Base-by-base conservation (phyloP, 345 rosid species). In the sweet orange (Citrus sinensis) region DNA sequence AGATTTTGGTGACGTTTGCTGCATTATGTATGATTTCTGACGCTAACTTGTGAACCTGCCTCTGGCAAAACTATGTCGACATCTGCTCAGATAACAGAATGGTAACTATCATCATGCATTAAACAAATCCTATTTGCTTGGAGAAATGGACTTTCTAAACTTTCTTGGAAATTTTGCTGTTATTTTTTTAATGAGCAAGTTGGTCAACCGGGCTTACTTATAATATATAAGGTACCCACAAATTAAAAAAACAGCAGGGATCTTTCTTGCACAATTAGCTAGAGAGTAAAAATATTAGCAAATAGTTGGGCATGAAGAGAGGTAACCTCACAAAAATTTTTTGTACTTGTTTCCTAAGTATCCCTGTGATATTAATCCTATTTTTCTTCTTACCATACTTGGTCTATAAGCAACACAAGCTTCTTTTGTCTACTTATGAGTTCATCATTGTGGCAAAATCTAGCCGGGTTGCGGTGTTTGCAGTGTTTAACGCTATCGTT, bases 371-470 rank as follows among this genome's bases (percentile, higher is more conserved):
- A 17, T 20, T 60, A 0, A 8, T 75, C 7, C 32, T 73, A 3
- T 63, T 81, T 69, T 61, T 81, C 71, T 68, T 17, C 24, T 63
- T 55, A 4, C 66, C 59, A 56, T 51, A 74, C 69, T 61, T 77
- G 62, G 70, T 63, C 61, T 40, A 63, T 9, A 55, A 71, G 40
- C 80, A 62, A 7, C 69, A 70, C 58, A 67, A 60, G 13, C 68
- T 77, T 76, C 58, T 77, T 55, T 14, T 63, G 69, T 78, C 69
- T 58, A 64, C 64, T 29, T 70, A 61, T 37, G 75, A 83, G 34
- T 71, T 83, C 35, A 78, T 69, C 42, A 1, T 11, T 30, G 75
- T 70, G 80, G 72, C 76, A 34, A 83, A 80, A 24, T 73, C 82
- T 20, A 72, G 82, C 54, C 24, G 59, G 3, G 22, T 75, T 6